Base-by-base conservation (phyloP, 148 eudicot species). In the Chenopodium album region DNA sequence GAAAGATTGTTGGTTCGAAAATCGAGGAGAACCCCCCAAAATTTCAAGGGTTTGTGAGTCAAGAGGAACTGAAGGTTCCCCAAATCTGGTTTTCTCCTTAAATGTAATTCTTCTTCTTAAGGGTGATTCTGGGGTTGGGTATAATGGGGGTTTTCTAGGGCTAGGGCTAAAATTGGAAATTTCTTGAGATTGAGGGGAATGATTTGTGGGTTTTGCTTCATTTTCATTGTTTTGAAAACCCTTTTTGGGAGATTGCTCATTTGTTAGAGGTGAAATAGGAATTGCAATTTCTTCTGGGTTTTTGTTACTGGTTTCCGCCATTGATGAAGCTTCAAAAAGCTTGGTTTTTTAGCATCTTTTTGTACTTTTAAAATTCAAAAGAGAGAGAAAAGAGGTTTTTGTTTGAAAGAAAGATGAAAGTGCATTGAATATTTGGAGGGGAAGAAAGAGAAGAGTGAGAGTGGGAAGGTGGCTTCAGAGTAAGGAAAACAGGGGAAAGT, bases 11-110 rank as follows among this genome's bases (percentile, higher is more conserved):
- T 47, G 34, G 12, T 54, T 76, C 1, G 71, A 73, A 23, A 48
- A 29, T n/a, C 41, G 56, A 10, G 76, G 80, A 26, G 88, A 77
- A 70, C 50, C 64, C 54, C 78, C 81, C 59, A 81, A 79, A 46
- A 26, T 60, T 26, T 84, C 76, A 17, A 82, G 14, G 26, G 79
- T 72, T 63, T 83, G 81, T 0, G 86, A 46, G 23, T 88, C 88
- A 80, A 88, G 73, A 4, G 86, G 78, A 48, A 88, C 72, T 23
- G 95, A 84, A 48, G 87, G 96, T 84, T 94, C 98, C 12, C 98
- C 98, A 76, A 94, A 92, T 83, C 98, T 85, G 2, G 92, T 90
- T 83, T 88, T 78, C 82, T 82, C 74, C 87, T 87, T 47, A 78
- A 87, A 62, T 2, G 91, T 76, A 71, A 56, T 87, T 22, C 94